These are phyloP conservation scores for Fusarium cicatricum DNA, from an alignment of 2,329 filamentous ascomycete species.

Conservation along the genomic window DNA sequence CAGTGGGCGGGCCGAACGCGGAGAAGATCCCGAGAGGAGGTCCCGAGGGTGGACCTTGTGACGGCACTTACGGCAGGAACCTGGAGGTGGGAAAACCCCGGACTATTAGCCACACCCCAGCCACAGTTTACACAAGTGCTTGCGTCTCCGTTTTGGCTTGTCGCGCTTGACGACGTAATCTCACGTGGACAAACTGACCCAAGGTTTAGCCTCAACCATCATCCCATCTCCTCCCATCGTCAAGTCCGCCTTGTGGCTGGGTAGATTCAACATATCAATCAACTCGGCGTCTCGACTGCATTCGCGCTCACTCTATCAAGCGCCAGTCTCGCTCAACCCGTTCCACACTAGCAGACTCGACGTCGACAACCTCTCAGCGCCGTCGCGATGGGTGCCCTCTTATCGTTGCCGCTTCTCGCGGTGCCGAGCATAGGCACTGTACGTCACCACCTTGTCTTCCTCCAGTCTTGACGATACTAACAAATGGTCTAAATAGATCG, in stretches of 20 bases:
- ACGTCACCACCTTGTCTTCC: constrained; percentile 50
- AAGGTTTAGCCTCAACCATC: constrained; percentile 21
- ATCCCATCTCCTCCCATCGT: constrained; percentile 22
- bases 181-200: constrained; percentile 33
- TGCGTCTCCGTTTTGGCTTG: constrained; percentile 3
- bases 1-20: constrained; percentile 25
- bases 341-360: background rate
- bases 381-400: constrained; percentile 80
- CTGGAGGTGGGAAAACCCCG: constrained; percentile 6
- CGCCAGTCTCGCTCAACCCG: no score
- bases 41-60: constrained; percentile 30
- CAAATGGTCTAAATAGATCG: constrained; percentile 61
- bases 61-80: background rate
- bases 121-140: constrained; percentile 1
- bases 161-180: constrained; percentile 35
- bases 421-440: constrained; percentile 88
- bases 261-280: constrained; percentile 6
- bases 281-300: background rate
- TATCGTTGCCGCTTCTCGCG: constrained; percentile 89
- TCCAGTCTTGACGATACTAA: constrained; percentile 11
- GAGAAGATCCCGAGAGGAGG: constrained; percentile 21
- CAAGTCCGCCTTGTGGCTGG: background rate
- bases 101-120: background rate
- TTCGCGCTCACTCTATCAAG: background rate
- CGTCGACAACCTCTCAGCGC: constrained; percentile 8